Percentiles rank a stretch among this genome's conserved stretches.
phyloP scores from a whole-genome alignment of 2,329 filamentous ascomycete species.

The Orbilia oligospora region DNA sequence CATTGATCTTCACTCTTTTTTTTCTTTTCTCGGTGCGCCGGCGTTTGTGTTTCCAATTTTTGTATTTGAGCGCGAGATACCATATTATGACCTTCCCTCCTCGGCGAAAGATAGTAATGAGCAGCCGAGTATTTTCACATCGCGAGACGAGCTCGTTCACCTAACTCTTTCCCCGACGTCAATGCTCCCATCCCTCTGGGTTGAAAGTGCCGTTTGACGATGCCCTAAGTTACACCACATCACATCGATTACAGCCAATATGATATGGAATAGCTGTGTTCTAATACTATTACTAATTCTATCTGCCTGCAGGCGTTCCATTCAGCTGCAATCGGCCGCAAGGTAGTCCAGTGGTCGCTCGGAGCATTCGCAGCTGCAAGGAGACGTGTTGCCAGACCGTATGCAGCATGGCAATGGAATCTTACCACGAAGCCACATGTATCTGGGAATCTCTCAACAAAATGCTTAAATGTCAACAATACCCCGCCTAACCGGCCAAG shows the following conservation, averaged over 20 bases:
- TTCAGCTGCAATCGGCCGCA: not conserved
- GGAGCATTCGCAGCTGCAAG: too few relatives aligned
- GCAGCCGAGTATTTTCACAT: not conserved
- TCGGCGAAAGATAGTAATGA: slow-evolving; percentile 24
- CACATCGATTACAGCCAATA: slow-evolving; percentile 1
- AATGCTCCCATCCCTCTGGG: not conserved
- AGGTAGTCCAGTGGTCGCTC: too few relatives aligned
- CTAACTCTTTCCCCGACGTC: not conserved
- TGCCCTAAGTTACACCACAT: slow-evolving; percentile 10
- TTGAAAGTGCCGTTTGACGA: slow-evolving; percentile 9
- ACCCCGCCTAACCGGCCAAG: not conserved
- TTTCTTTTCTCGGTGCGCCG: slow-evolving; percentile 40
- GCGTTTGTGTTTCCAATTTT: slow-evolving; percentile 37
- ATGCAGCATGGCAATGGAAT: not conserved
- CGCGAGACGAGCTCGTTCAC: not conserved
- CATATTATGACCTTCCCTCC: slow-evolving; percentile 40
- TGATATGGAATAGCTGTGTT: not conserved
- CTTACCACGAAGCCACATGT: not conserved
- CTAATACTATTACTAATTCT: slow-evolving; percentile 12
- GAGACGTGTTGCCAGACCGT: slow-evolving; percentile 1
- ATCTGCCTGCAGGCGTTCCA: slow-evolving; percentile 3
- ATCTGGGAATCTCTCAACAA: not conserved
- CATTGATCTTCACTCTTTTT: slow-evolving; percentile 53
- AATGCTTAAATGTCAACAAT: not conserved
- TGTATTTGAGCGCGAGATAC: slow-evolving; percentile 60